Percentiles rank a stretch among this genome's conserved stretches.
phyloP scores from a whole-genome alignment of 805 yeast species.

The Wickerhamomyces alni region DNA sequence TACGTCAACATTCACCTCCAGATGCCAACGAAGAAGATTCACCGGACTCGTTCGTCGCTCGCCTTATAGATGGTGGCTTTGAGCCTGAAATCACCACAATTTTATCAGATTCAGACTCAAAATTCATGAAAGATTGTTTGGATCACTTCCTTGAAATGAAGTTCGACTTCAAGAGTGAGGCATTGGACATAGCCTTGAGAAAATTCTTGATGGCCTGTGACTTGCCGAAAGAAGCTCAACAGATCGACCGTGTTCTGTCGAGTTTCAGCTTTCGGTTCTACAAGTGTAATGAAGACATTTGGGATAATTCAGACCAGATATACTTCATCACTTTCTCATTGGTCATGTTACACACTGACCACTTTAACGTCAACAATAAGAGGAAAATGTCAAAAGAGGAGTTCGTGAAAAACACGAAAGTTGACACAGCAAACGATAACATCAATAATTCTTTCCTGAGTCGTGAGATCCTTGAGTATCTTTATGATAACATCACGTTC shows the following conservation, averaged over 20 bases:
- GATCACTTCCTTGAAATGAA: conserved; percentile 22
- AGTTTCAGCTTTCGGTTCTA: conserved; percentile 50
- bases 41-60: conserved; percentile 22
- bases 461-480: conserved; percentile 45
- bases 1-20: conserved; percentile 21
- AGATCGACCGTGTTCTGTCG: conserved; percentile 62
- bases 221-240: conserved; percentile 69
- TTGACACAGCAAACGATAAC: conserved; percentile 20
- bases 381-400: conserved; percentile 62
- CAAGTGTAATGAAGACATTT: conserved; percentile 14
- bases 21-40: conserved; percentile 23
- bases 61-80: conserved; percentile 21
- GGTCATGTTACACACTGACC: conserved; percentile 70
- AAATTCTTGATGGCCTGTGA: conserved; percentile 51
- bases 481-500: conserved; percentile 60
- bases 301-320: conserved; percentile 44
- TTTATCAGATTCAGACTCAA: conserved; percentile 23
- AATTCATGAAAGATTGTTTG: conserved; percentile 24
- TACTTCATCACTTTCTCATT: conserved; percentile 60
- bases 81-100: conserved; percentile 26
- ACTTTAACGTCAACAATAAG: conserved; percentile 60
- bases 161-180: conserved; percentile 47
- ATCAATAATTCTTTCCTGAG: conserved; percentile 24
- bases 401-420: conserved; percentile 43
- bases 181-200: conserved; percentile 62